phyloP scores from a whole-genome alignment of 2,329 filamentous ascomycete genomes.

The Paraconiothyrium sp. region DNA sequence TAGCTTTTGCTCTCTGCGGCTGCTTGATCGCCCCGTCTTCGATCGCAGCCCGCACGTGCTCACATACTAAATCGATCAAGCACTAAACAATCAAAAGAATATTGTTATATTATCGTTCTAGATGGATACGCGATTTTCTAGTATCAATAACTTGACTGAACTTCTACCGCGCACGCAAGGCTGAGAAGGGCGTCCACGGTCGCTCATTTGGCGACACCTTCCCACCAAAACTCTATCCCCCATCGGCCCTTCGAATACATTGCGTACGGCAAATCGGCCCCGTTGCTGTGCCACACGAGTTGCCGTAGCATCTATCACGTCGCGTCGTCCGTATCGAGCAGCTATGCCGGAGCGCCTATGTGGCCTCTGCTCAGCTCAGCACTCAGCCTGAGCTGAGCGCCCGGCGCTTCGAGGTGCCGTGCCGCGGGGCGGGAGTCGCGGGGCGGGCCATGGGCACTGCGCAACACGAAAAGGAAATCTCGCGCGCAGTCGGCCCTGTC shows the following conservation, averaged over 20 bases:
- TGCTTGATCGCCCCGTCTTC: conserved; percentile 45
- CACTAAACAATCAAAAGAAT: conserved; percentile 35
- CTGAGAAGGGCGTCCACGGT: neutral
- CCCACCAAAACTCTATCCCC: too few species aligned
- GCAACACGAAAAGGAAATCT: neutral
- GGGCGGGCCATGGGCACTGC: neutral
- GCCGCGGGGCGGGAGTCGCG: too few species aligned
- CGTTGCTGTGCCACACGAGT: neutral
- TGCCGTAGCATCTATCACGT: neutral
- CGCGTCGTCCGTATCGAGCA: neutral
- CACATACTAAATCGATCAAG: conserved; percentile 35
- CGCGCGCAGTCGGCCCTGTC: neutral
- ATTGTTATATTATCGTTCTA: neutral
- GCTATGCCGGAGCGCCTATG: neutral
- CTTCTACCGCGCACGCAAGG: neutral
- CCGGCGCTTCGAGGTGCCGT: too few species aligned
- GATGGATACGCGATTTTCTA: neutral
- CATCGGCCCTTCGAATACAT: too few species aligned
- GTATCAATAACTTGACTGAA: neutral
- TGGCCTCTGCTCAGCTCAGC: neutral
- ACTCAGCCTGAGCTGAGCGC: neutral
- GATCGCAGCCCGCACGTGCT: conserved; percentile 44
- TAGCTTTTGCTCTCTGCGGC: conserved; percentile 34
- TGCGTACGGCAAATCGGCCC: neutral
- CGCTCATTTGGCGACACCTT: too few species aligned